Evolutionary conservation across 768 basidiomycete species (phyloP), one percentile per base, ranked within the genome.

Genomic region (Pilatotrama ljubarskyi): DNA sequence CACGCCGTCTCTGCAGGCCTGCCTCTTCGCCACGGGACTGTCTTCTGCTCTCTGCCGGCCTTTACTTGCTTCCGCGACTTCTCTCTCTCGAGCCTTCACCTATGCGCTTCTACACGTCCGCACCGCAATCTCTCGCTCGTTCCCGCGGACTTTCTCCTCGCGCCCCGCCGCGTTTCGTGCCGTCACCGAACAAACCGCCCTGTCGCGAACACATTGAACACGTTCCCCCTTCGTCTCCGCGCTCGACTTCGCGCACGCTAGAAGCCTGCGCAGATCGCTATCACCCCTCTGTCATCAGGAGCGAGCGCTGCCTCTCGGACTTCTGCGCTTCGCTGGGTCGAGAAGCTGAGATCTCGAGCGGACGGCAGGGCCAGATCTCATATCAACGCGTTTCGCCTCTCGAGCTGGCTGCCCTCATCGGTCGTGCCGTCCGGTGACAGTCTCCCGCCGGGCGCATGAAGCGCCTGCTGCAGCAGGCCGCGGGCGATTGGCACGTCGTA

Each of bases 101-200:
- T 20, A 14, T 13, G 36, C 47, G 24, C 11, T 20, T 8, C 48
- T 20, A 11, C 9, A 13, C 35, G 5, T 38, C 17, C 5, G 51
- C 51, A 51, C 38, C 17, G 51, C 51, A 51, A 38, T 26, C 38
- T 17, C 38, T 36, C 17, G 22, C n/a, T 18, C 51, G 25, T 26
- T 51, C 51, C 36, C 51, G 51, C 51, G 51, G 51, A 41, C 22
- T 38, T 37, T 35, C 51, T 14, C 25, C 29, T 32, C 48, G n/a
- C 42, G 10, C 18, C 10, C 5, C 18, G 22, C 18, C 42, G 40
- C 13, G 29, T 49, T 17, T 26, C 48, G 48, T 35, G 48, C 26
- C 26, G 26, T n/a, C 13, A 18, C 25, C 17, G 13, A 13, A 9
- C n/a, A 35, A 14, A n/a, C 17, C 29, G 17, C 48, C 48, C 14